Base-by-base conservation (phyloP, 148 eudicot species). In the Diospyros lotus region DNA sequence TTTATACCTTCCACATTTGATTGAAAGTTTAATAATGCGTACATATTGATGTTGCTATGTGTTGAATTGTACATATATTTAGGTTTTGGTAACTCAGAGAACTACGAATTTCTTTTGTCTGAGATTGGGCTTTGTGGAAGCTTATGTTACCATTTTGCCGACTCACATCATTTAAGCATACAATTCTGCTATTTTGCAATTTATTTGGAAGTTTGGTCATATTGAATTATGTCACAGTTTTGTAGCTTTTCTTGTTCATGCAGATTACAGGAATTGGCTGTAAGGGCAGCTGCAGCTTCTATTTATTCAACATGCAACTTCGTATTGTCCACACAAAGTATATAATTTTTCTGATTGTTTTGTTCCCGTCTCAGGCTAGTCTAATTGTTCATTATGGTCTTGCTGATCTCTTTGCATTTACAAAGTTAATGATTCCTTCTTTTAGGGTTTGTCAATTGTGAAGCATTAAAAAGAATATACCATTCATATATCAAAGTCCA, bases 211-310 rank as follows among this genome's bases (percentile, higher is more conserved):
- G 52, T n/a, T 52, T 50, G 12, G 41, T 54, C 6, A 4, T 51
- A 45, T 68, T 18, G 58, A 5, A 51, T 50, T 68, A 1, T 68
- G 58, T 51, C 52, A 12, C n/a, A 68, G 52, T 38, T 51, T 39
- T 43, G n/a, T 51, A 9, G 6, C 67, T 58, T 76, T 65, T 18
- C 40, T 62, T 74, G 46, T 53, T 39, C 44, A 7, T 79, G 77
- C 91, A 93, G 98, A 74, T 77, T 80, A 60, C 83, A 71, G 70
- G 88, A 86, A 66, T 71, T 90, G 68, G 87, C 97, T 46, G 83
- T 89, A 13, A 84, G 86, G 77, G 98, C 98, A 2, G 96, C 98
- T 60, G 98, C 98, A 73, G 98, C 98, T 80, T 91, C 97, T 58
- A 87, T 92, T 3, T 95, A 92, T 78, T 84, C 98, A 5, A 95